A percentile compares a stretch with the other conserved stretches of the same genome.
Evolutionary conservation across 768 basidiomycete species (phyloP).

Genomic region (Pleurotus sapidus): DNA sequence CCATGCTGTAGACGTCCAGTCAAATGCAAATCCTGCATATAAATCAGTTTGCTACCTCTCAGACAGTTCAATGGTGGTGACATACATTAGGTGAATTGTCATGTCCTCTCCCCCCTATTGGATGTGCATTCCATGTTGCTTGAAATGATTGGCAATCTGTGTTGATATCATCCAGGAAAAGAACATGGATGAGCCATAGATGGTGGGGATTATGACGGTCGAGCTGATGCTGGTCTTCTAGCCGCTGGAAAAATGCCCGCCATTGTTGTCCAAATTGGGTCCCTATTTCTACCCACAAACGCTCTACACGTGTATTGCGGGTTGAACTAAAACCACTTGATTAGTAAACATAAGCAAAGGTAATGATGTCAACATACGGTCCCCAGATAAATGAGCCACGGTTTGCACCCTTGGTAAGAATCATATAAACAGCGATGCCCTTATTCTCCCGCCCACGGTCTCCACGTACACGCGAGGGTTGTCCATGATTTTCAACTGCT

Average conservation of each 20-base stretch:
- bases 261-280: slow-evolving; percentile 29
- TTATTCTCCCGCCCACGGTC: slow-evolving; percentile 34
- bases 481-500: slow-evolving; percentile 17
- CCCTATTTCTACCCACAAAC: slow-evolving; percentile 39
- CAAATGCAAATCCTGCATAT: slow-evolving; percentile 5
- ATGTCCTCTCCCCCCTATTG: slow-evolving; percentile 15
- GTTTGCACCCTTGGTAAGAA: slow-evolving; percentile 23
- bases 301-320: slow-evolving; percentile 32
- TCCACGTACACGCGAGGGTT: slow-evolving; percentile 26
- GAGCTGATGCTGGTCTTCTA: slow-evolving; percentile 28
- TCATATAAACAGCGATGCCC: slow-evolving; percentile 29
- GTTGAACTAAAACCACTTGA: slow-evolving; percentile 20
- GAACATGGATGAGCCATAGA: slow-evolving; percentile 36
- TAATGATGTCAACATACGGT: background rate
- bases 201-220: slow-evolving; percentile 22
- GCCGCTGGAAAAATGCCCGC: slow-evolving; percentile 31
- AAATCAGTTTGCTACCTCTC: background rate
- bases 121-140: slow-evolving; percentile 28
- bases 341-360: background rate
- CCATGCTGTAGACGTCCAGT: background rate
- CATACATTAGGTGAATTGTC: slow-evolving; percentile 7
- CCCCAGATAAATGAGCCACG: slow-evolving; percentile 33
- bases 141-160: slow-evolving; percentile 22
- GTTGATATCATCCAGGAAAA: slow-evolving; percentile 27
- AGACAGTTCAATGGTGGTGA: background rate